Evolutionary conservation across 108 stramenopile genomes (phyloP), one percentile per base, ranked within the genome.

Genomic region (Skeletonema marinoi): DNA sequence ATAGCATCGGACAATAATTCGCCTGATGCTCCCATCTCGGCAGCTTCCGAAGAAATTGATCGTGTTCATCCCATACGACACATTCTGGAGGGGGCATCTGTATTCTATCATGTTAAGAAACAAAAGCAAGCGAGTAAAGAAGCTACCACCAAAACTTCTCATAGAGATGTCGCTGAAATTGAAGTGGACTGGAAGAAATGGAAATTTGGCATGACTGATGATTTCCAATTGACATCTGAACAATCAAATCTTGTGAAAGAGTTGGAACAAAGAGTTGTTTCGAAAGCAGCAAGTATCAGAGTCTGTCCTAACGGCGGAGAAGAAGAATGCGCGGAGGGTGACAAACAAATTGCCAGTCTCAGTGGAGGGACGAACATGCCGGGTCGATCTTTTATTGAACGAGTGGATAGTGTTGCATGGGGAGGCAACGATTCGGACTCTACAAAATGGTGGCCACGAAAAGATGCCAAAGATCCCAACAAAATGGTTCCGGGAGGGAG

Each of bases 201-300:
- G 79, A 80, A 74, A 10, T 80, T 69, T 65, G 79, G 73, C 32
- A 80, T 80, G 79, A 61, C 68, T 4, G 79, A 80, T 70, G 79
- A 80, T 65, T 80, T 59, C 41, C 65, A 80, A 58, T 21, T 80
- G 25, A 62, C 17, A 19, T 36, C 79, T 0, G 56, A 69, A 58
- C 68, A 80, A 63, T 56, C 58, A 7, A 14, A 10, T 12, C 25
- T 74, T 31, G 71, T 80, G 7, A 66, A 74, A 65, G 68, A 73
- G 41, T 46, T 80, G 38, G 67, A 68, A 10, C 38, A 70, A 70
- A 72, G 79, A 32, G 79, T 80, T 46, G 32, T 65, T 41, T 31
- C 36, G 4, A 38, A 21, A 68, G 60, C 79, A 16, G 51, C 69
- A 19, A 32, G 25, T 42, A 32, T 60, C 8, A 44, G 33, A 7